Percentiles rank a stretch among this genome's conserved stretches.
These are phyloP conservation scores for Kuraishia borneana DNA, from an alignment of 805 yeast species.

Conservation along the genomic window DNA sequence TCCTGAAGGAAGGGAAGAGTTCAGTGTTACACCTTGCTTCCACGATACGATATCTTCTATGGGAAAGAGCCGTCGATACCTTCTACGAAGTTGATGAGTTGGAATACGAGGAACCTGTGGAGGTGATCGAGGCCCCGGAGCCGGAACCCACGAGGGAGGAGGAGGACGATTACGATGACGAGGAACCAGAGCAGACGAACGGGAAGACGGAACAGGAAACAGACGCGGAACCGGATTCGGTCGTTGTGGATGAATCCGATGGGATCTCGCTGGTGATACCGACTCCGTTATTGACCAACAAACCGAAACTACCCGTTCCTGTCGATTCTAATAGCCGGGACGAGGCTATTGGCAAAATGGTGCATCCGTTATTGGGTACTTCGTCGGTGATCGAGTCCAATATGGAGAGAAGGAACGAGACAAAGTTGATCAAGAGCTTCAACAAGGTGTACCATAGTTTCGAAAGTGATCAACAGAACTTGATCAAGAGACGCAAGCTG, in stretches of 20 bases:
- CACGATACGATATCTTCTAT: constrained; percentile 54
- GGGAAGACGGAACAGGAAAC: constrained; percentile 4
- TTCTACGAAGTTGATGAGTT: constrained; percentile 22
- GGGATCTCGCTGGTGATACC: constrained; percentile 8
- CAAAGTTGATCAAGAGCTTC: constrained; percentile 44
- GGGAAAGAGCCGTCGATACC: constrained; percentile 58
- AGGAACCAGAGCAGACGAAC: constrained; percentile 12
- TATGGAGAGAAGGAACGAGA: constrained; percentile 24
- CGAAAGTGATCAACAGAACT: constrained; percentile 67
- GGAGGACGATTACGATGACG: constrained; percentile 21
- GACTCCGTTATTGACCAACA: constrained; percentile 10
- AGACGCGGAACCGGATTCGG: constrained; percentile 4
- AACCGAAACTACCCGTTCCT: constrained; percentile 17
- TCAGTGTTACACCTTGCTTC: constrained; percentile 48
- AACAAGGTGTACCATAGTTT: constrained; percentile 66
- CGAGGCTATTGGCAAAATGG: constrained; percentile 20
- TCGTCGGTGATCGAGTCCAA: constrained; percentile 28
- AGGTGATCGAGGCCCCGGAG: constrained; percentile 13
- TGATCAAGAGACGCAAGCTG: constrained; percentile 62
- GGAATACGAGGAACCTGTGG: constrained; percentile 12
- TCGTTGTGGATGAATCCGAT: constrained; percentile 7
- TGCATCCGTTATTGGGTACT: constrained; percentile 23
- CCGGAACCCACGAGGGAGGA: constrained; percentile 11
- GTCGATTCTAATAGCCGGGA: constrained; percentile 14
- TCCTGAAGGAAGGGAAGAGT: constrained; percentile 31